Base-by-base conservation (phyloP, 2,329 filamentous ascomycete species). In the Epichloe glyceriae region DNA sequence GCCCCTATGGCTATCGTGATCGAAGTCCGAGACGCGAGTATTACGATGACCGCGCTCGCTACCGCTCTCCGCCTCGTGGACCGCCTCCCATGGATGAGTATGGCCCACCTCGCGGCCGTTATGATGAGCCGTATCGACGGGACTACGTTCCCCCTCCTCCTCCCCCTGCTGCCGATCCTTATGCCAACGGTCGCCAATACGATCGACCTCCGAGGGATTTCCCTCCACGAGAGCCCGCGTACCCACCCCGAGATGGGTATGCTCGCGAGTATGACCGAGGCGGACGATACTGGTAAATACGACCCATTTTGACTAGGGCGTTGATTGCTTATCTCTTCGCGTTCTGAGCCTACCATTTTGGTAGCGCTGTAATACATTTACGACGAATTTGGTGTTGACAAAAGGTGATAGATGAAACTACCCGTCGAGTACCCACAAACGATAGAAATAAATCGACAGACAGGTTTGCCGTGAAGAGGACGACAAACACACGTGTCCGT, bases 11-110 rank as follows among this genome's bases (percentile, higher is more conserved):
- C 56, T 95, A 95, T 69, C 89, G 91, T 64, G 88, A 94, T 63
- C 83, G 90, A 61, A 91, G 88, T 62, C 85, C 85, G 52, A 84
- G 85, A 53, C 84, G 88, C 58, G 86, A 91, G 54, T 95, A 95
- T 70, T 95, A 96, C 69, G 84, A 88, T 45, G 87, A 91, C 56
- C 82, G 85, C 63, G 82, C 86, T 60, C 80, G 84, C 47, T 89
- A 90, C 62, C 84, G 88, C 52, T 88, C 87, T 51, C 88, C 88
- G 54, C 85, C 86, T 43, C 84, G 86, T 57, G 83, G 85, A 20
- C 52, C 52, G 6, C 41, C 50, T 20, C 83, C 85, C 43, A 74
- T 86, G 56, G 85, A 90, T 54, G 89, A 95, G 62, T 93, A 95
- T 54, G 71, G 71, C 59, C 80, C 82, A 50, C 80, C 82, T 56